These are phyloP conservation scores for Paracorniculantispora psalliotae DNA, from an alignment of 2,329 filamentous ascomycete genomes.

Conservation along the genomic window DNA sequence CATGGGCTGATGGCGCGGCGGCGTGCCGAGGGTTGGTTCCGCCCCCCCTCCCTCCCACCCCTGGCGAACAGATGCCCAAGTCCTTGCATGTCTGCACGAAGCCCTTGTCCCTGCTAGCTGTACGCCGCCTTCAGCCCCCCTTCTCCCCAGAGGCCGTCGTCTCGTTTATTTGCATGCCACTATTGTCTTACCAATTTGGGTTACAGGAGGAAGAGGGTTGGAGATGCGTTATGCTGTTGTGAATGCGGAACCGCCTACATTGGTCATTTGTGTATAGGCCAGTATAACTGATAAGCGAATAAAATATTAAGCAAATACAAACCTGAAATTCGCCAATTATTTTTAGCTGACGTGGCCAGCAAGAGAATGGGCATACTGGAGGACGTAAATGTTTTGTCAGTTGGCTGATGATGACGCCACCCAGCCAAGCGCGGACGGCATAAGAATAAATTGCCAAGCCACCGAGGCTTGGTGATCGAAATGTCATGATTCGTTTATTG, in stretches of 20 bases:
- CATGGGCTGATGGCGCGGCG: constrained; percentile 9
- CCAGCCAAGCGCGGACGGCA: neutral
- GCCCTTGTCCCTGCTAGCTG: neutral
- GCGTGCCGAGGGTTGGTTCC: neutral
- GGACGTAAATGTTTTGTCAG: neutral
- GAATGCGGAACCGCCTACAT: neutral
- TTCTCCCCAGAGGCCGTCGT: neutral
- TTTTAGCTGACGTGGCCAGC: neutral
- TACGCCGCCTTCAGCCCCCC: neutral
- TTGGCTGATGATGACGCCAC: neutral
- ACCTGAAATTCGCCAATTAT: too few species aligned
- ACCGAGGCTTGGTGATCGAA: neutral
- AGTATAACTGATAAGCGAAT: too few species aligned
- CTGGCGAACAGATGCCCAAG: constrained; percentile 1
- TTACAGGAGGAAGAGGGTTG: neutral
- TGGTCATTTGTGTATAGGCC: too few species aligned
- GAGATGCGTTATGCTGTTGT: neutral
- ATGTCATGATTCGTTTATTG: neutral
- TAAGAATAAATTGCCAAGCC: neutral
- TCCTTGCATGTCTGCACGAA: constrained; percentile 8
- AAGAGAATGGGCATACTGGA: neutral
- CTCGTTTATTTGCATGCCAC: neutral
- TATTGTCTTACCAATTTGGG: neutral
- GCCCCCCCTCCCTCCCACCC: neutral
- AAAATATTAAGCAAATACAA: too few species aligned